Conservation (phyloP, 768 basidiomycete species). For the Hydnomerulius pinastri region DNA sequence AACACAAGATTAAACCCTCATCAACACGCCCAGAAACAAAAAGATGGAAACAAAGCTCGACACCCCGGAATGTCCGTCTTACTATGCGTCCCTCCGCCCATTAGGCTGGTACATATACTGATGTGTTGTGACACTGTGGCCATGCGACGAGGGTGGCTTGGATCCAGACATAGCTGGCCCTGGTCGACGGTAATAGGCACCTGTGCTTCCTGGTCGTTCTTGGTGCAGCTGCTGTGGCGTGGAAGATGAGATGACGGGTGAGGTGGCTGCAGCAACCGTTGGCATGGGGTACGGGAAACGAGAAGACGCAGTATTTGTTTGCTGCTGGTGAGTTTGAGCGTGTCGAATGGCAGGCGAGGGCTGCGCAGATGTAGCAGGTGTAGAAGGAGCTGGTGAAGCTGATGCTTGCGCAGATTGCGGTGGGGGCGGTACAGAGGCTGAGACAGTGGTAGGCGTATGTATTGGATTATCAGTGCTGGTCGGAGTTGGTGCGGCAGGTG, state of each 20-base stretch:
- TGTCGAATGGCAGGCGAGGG: conserved; percentile 37
- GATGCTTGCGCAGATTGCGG: conserved; percentile 31
- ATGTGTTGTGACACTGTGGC: conserved; percentile 32
- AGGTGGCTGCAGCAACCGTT: conserved; percentile 62
- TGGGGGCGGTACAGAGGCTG: conserved; percentile 37
- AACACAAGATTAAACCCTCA: conserved; percentile 3
- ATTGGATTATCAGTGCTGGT: conserved; percentile 19
- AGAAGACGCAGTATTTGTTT: conserved; percentile 18
- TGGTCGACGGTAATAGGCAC: conserved; percentile 59
- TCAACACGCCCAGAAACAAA: conserved; percentile 3
- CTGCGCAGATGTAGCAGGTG: conserved; percentile 33
- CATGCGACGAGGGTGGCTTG: conserved; percentile 25
- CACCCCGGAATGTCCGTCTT: background rate
- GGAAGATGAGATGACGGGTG: conserved; percentile 52
- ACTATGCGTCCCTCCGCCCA: conserved; percentile 34
- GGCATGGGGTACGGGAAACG: conserved; percentile 72
- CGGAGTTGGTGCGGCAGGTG: conserved; percentile 21
- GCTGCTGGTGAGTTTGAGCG: conserved; percentile 34
- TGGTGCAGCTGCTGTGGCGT: conserved; percentile 40
- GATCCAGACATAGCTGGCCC: conserved; percentile 24
- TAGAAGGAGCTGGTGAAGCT: conserved; percentile 35
- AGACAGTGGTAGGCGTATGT: conserved; percentile 15
- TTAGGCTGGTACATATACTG: conserved; percentile 51
- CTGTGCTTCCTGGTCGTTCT: conserved; percentile 30
- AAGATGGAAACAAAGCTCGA: conserved; percentile 5